Evolutionary conservation across 164 flowering plant genomes (phyloP).

Genomic region (Cinnamomum chago): DNA sequence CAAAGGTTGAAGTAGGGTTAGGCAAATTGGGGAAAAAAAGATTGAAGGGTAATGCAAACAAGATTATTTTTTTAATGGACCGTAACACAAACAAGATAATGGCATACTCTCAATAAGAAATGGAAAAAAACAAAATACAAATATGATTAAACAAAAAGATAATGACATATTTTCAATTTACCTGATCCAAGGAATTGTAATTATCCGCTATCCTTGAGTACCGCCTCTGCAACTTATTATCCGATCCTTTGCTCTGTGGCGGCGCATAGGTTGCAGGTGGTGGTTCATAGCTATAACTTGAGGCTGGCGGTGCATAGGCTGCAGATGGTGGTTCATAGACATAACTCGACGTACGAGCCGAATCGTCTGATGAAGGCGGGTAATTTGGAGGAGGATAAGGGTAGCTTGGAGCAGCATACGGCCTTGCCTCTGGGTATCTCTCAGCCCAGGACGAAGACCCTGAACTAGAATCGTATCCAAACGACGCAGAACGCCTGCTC

Average conservation of each 20-base stretch:
- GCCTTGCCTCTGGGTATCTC: not conserved
- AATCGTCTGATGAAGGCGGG: not conserved
- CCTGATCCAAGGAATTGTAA: conserved; percentile 68
- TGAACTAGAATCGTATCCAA: not conserved
- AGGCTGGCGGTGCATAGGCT: not conserved
- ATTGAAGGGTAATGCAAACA: no score
- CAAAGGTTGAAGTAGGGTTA: no score
- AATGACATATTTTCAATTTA: conserved; percentile 9
- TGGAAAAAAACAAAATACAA: no score
- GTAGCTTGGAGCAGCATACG: not conserved
- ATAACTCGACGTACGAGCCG: not conserved
- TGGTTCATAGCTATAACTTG: not conserved
- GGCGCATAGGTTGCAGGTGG: not conserved
- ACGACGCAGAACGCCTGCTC: not conserved
- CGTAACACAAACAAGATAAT: no score
- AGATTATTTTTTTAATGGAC: no score
- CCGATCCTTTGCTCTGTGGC: not conserved
- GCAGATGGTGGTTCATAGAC: not conserved
- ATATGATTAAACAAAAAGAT: not conserved
- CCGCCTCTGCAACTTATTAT: conserved; percentile 18
- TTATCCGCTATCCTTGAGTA: conserved; percentile 70
- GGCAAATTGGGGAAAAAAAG: no score
- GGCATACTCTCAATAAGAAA: no score
- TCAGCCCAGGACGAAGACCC: not conserved
- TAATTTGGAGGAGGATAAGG: not conserved